Evolutionary conservation across 2,329 filamentous ascomycete genomes (phyloP).

Genomic region (Zymoseptoria pseudotritici): DNA sequence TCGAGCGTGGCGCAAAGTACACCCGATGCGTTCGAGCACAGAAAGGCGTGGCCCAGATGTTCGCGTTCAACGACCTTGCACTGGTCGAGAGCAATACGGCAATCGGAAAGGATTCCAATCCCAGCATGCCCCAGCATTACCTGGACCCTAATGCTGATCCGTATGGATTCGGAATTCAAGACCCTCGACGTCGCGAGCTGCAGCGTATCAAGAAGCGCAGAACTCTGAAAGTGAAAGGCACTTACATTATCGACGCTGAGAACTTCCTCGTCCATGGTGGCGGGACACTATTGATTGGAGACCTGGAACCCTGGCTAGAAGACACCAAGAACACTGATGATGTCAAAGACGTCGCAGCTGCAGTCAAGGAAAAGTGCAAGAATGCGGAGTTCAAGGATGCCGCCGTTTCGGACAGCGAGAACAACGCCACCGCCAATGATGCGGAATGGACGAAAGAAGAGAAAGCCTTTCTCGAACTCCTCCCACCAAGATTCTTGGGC

Average conservation of each 20-base stretch:
- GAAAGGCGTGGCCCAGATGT: neutral
- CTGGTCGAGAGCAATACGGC: neutral
- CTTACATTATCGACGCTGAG: neutral
- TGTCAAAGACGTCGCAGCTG: neutral
- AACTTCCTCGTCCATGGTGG: neutral
- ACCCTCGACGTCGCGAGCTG: neutral
- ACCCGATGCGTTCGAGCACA: neutral
- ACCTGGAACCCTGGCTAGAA: neutral
- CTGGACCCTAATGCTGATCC: neutral
- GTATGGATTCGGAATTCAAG: neutral
- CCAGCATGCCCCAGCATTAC: neutral
- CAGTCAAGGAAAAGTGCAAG: neutral
- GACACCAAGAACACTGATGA: neutral
- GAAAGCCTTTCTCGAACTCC: conserved; percentile 1
- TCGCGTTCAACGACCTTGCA: neutral
- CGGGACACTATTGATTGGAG: neutral
- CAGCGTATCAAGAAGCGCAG: neutral
- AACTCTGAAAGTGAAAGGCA: neutral
- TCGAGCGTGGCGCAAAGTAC: neutral
- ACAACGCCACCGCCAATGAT: neutral
- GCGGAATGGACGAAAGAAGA: neutral
- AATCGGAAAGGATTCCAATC: neutral
- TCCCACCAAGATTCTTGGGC: conserved; percentile 3
- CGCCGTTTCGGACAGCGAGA: too few relatives aligned
- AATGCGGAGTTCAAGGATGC: neutral